Conservation (phyloP, 2,329 filamentous ascomycete species). For the Neonectria hederae region DNA sequence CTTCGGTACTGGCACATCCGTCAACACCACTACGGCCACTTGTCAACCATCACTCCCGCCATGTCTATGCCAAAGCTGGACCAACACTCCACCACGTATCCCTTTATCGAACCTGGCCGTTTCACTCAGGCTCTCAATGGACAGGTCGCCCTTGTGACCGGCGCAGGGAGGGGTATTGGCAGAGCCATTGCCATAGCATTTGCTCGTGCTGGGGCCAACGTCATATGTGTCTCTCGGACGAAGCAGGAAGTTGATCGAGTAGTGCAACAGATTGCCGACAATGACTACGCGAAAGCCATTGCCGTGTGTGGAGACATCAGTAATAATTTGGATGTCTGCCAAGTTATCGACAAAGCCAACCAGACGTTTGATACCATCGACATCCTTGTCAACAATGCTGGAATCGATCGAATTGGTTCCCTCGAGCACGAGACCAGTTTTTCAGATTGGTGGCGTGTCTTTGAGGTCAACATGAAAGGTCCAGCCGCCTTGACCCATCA, state of each 20-base stretch:
- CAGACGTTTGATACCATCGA: neutral
- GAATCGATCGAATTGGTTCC: slow-evolving; percentile 3
- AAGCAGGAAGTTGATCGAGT: neutral
- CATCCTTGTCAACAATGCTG: slow-evolving; percentile 9
- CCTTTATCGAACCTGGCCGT: neutral
- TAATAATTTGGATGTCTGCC: neutral
- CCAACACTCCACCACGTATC: neutral
- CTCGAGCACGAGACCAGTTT: slow-evolving; percentile 1
- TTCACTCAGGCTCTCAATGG: neutral
- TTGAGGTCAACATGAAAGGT: slow-evolving; percentile 2
- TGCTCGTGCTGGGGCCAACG: slow-evolving; percentile 2
- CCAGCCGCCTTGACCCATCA: neutral
- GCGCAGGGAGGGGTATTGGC: slow-evolving; percentile 3
- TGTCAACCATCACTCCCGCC: neutral
- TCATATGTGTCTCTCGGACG: slow-evolving; percentile 4
- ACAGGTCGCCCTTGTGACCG: neutral
- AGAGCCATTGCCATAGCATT: slow-evolving; percentile 5
- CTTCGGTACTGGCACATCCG: no score
- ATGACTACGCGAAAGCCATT: neutral
- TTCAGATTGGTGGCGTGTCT: slow-evolving; percentile 7
- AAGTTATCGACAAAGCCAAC: neutral
- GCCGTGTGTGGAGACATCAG: neutral
- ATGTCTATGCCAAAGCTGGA: neutral
- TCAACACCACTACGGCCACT: no score
- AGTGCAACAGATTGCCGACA: neutral